Base-by-base conservation (phyloP, 2,329 filamentous ascomycete species). In the Grosmannia huntii region DNA sequence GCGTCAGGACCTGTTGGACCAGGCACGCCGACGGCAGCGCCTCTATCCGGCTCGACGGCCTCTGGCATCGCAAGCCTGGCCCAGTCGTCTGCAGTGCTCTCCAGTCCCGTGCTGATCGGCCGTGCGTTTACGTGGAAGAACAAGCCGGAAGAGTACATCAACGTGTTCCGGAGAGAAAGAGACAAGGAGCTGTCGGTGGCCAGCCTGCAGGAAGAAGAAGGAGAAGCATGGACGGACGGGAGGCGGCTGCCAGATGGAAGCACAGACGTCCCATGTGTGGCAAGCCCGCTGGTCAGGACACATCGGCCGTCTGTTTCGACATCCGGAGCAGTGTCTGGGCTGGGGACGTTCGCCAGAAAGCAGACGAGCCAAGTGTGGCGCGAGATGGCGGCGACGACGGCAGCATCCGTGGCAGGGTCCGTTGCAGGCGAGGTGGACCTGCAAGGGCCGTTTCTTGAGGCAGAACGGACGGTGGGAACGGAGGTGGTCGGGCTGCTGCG, bases 61-160 rank as follows among this genome's bases (percentile, higher is more conserved):
- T 70, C 68, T 4, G 70, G 70, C 44, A 68, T 72, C 33, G 67
- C 71, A 16, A 65, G 69, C 25, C 58, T 73, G 49, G 68, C 71
- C 1, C 69, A 72, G 56, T 69, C 70, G 14, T 71, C 55, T 33
- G 14, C 41, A 5, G 4, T 60, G 44, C 48, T 70, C 19, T 69
- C 71, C 14, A 76, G 71, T 58, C 73, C 75, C 2, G 70, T 67
- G 25, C 71, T 72, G 56, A 66, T 78, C 0, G 72, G 73, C 19
- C 76, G 78, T 60, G 74, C 77, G 4, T 85, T 85, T 62, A 81
- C 79, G 0, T 85, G 83, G 83, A 84, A 83, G 65, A 79, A 75
- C 57, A 85, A 80, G 63, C 82, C 82, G 0, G 79, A 81, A 53
- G 81, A 85, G 56, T 84, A 85, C 62, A 69, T 75, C 10, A 66